Percentiles rank a stretch among this genome's conserved stretches.
phyloP scores from a whole-genome alignment of 2,329 filamentous ascomycete genomes.

The Colletotrichum orchidophilum region DNA sequence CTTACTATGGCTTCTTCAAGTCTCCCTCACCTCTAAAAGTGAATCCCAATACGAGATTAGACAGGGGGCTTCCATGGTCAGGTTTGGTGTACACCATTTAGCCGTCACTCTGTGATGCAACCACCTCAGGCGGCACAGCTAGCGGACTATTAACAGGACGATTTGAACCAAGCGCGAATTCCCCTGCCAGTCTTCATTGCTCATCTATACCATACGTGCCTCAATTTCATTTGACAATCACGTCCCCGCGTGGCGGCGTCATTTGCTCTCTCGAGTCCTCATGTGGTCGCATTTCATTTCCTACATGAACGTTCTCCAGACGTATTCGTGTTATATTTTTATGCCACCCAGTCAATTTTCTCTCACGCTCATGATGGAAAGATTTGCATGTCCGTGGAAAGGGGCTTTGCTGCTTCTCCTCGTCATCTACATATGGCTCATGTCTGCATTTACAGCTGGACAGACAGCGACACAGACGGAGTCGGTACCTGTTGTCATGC shows the following conservation, averaged over 20 bases:
- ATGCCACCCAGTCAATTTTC: no score
- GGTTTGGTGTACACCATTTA: background rate
- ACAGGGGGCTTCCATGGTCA: background rate
- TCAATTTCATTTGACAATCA: background rate
- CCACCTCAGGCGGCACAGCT: background rate
- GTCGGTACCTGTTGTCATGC: conserved; percentile 5
- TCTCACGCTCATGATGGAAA: background rate
- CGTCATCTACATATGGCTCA: background rate
- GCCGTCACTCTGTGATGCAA: background rate
- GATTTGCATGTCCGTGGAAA: background rate
- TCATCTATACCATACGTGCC: accelerated
- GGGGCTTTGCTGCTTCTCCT: background rate
- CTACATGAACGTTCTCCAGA: background rate
- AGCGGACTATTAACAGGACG: background rate
- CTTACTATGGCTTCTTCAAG: background rate
- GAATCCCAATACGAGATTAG: background rate
- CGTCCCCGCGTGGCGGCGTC: background rate
- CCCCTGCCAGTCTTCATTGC: background rate
- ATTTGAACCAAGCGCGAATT: background rate
- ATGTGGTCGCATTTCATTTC: background rate
- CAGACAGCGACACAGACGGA: background rate
- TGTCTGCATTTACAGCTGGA: background rate
- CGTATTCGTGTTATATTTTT: background rate
- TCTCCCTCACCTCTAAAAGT: background rate
- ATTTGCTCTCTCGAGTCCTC: background rate